phyloP scores from a whole-genome alignment of 139 green algal species.

The Chlamydomonas eustigma region DNA sequence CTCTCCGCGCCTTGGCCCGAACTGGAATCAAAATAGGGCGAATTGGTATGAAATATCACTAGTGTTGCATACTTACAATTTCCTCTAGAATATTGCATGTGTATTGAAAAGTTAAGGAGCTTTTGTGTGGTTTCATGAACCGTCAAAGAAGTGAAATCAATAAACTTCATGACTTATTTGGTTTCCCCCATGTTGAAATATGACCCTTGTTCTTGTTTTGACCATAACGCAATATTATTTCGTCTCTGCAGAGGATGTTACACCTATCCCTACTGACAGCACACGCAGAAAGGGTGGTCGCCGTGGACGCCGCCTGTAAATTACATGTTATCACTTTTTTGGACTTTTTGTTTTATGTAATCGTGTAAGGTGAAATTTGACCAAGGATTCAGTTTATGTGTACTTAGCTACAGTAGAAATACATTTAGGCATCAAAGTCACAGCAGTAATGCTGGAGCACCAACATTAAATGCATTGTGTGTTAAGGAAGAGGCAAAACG shows the following conservation, averaged over 20 bases:
- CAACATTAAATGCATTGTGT: not conserved
- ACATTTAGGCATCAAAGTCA: not conserved
- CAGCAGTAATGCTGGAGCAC: not conserved
- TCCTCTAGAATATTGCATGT: not conserved
- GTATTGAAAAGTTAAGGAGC: not conserved
- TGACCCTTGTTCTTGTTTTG: no score
- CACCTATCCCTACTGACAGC: conserved; percentile 96
- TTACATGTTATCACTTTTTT: not conserved
- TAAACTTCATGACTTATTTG: not conserved
- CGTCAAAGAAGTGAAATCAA: not conserved
- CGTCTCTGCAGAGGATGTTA: conserved; percentile 90
- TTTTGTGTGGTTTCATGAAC: not conserved
- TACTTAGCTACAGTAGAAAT: no score
- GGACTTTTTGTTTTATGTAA: not conserved
- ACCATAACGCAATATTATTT: conserved; percentile 9
- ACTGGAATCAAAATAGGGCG: conserved; percentile 98
- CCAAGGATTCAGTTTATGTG: not conserved
- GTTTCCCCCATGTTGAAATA: no score
- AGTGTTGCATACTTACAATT: no score
- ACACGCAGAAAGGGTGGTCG: conserved; percentile 96
- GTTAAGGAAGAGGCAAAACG: not conserved
- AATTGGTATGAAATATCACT: conserved; percentile 78
- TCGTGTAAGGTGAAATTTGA: not conserved
- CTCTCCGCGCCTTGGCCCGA: conserved; percentile 94
- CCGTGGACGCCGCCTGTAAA: conserved; percentile 88